phyloP scores from a whole-genome alignment of 805 yeast species.

The Saturnispora dispora region DNA sequence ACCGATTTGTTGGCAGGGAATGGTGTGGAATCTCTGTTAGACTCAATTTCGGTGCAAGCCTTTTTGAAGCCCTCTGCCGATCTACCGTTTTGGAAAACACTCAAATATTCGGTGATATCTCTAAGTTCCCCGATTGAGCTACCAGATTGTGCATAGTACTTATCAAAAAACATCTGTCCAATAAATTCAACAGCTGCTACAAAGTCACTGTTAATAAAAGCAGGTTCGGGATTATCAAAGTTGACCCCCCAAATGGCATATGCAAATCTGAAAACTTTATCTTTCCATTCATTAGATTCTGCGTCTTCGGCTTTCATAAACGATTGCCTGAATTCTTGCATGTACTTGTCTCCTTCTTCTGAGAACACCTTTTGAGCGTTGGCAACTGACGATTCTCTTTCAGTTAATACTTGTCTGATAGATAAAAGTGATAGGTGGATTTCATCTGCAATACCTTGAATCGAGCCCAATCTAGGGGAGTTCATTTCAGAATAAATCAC shows the following conservation, averaged over 20 bases:
- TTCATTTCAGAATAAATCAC: conserved; percentile 42
- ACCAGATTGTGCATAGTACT: conserved; percentile 30
- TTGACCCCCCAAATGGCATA: conserved; percentile 78
- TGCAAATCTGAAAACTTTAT: conserved; percentile 68
- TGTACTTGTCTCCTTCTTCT: conserved; percentile 36
- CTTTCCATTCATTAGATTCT: conserved; percentile 50
- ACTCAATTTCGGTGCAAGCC: conserved; percentile 28
- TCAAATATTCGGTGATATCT: conserved; percentile 30
- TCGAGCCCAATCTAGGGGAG: conserved; percentile 18
- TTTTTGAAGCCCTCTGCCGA: conserved; percentile 27
- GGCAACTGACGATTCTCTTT: conserved; percentile 65
- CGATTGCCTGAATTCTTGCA: conserved; percentile 46
- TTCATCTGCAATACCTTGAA: conserved; percentile 27
- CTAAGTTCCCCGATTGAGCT: conserved; percentile 34
- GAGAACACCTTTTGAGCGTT: conserved; percentile 43
- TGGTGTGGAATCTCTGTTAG: conserved; percentile 22
- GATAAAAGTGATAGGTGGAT: conserved; percentile 62
- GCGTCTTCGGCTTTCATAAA: conserved; percentile 50
- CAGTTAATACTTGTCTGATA: conserved; percentile 80
- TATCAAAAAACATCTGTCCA: conserved; percentile 57
- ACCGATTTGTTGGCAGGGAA: conserved; percentile 7
- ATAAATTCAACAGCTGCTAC: conserved; percentile 59
- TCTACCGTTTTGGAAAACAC: conserved; percentile 30
- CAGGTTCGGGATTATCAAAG: conserved; percentile 52
- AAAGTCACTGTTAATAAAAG: conserved; percentile 49